A percentile compares a stretch with the other conserved stretches of the same genome.
Conservation (phyloP, 257 asterid species). For the Nicotiana knightiana region DNA sequence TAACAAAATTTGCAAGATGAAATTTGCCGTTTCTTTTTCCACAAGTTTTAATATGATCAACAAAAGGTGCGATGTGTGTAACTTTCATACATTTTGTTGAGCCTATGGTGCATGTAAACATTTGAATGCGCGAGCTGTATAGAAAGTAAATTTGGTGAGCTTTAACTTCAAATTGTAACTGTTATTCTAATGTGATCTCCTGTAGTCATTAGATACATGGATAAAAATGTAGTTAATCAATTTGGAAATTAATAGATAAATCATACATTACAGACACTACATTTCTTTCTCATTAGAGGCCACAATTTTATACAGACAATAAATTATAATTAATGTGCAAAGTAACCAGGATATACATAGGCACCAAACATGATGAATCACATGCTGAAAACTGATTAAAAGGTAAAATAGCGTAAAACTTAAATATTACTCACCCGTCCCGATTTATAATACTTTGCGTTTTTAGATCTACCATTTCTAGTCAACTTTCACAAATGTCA, state of each 20-base stretch:
- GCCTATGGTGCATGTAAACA: background rate
- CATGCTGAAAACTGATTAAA: background rate
- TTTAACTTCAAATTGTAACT: constrained; percentile 1
- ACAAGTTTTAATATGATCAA: background rate
- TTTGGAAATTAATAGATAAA: background rate
- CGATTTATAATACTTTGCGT: background rate
- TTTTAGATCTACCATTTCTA: background rate
- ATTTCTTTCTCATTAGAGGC: background rate
- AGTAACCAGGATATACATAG: background rate
- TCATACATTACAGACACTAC: background rate
- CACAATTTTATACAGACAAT: background rate
- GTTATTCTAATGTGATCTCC: background rate
- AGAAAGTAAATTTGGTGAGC: background rate
- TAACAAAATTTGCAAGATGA: background rate
- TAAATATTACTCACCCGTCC: background rate
- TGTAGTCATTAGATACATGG: background rate
- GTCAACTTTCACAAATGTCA: background rate
- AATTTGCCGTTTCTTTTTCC: background rate
- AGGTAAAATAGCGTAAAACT: background rate
- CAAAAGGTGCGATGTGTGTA: background rate
- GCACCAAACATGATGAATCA: too few species aligned
- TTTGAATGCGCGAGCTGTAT: background rate
- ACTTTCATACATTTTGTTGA: background rate
- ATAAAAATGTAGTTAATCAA: too few species aligned
- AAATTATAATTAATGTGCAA: background rate